Evolutionary conservation across 2,329 filamentous ascomycete species (phyloP).

Genomic region (Lachnellula arida): DNA sequence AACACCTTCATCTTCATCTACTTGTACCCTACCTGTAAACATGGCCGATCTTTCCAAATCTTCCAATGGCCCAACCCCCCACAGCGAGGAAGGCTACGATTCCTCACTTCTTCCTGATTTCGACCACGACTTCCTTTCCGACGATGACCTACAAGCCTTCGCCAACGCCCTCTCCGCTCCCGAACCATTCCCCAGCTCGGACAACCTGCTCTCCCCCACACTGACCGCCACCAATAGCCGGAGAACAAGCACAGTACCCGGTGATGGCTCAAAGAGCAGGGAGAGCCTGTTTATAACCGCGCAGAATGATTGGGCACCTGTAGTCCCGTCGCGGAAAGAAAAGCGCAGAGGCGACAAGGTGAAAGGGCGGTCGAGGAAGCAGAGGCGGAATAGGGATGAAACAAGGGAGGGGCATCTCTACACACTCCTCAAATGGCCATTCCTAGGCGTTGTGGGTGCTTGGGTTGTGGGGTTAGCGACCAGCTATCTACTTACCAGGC

Average conservation of each 20-base stretch:
- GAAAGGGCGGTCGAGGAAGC: constrained; percentile 32
- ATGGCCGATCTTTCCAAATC: constrained; percentile 32
- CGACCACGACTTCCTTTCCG: constrained; percentile 69
- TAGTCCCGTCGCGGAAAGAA: constrained; percentile 45
- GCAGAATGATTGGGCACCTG: constrained; percentile 91
- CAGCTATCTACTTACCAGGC: constrained; percentile 72
- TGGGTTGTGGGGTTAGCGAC: constrained; percentile 74
- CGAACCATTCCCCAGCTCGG: constrained; percentile 62
- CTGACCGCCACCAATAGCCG: background rate
- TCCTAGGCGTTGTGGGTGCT: constrained; percentile 71
- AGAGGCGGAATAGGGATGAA: constrained; percentile 68
- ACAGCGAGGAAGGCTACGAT: constrained; percentile 64
- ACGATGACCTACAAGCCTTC: constrained; percentile 72
- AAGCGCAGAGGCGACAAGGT: constrained; percentile 30
- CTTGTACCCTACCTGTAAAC: background rate
- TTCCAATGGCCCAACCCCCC: constrained; percentile 50
- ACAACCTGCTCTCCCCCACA: constrained; percentile 37
- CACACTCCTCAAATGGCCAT: constrained; percentile 83
- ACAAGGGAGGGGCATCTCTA: constrained; percentile 93
- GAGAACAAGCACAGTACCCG: background rate
- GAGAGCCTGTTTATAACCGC: constrained; percentile 66
- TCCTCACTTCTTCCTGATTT: constrained; percentile 69
- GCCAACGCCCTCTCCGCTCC: constrained; percentile 77
- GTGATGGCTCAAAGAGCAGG: constrained; percentile 14
- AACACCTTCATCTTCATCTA: background rate